A percentile compares a stretch with the other conserved stretches of the same genome.
These are phyloP conservation scores for Hypoxylon rubiginosum DNA, from an alignment of 2,329 filamentous ascomycete species.

Conservation along the genomic window DNA sequence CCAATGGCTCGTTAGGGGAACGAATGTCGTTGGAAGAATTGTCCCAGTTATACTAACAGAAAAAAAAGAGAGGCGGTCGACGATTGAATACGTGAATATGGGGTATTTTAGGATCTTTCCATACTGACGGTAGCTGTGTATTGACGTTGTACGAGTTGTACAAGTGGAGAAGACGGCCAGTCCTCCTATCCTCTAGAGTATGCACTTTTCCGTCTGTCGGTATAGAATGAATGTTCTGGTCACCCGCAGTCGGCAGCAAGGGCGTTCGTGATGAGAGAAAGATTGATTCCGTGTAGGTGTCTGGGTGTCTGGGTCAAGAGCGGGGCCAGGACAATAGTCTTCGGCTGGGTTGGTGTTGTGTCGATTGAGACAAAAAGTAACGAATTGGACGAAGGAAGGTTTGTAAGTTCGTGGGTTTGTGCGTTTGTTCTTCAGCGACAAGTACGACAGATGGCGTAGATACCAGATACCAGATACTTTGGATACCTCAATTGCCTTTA, in stretches of 20 bases:
- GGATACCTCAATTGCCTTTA: not conserved
- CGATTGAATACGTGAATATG: too few species aligned
- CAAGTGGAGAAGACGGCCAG: constrained; percentile 12
- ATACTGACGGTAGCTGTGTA: constrained; percentile 29
- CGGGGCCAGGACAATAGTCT: not conserved
- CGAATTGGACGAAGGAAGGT: constrained; percentile 1
- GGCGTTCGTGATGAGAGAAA: not conserved
- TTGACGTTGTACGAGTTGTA: constrained; percentile 19
- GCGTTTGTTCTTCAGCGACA: not conserved
- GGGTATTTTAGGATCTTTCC: constrained; percentile 26
- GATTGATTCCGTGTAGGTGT: constrained; percentile 21
- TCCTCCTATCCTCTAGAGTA: constrained; percentile 27
- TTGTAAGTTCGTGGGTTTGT: not conserved
- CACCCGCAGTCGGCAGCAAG: not conserved
- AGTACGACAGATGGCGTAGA: not conserved
- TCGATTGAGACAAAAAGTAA: constrained; percentile 8
- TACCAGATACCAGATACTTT: too few species aligned
- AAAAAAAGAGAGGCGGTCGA: constrained; percentile 7
- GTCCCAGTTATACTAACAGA: constrained; percentile 9
- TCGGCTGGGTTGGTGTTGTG: not conserved
- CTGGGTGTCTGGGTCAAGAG: constrained; percentile 22
- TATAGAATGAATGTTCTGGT: constrained; percentile 8
- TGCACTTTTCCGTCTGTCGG: constrained; percentile 32
- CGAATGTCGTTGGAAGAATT: constrained; percentile 24
- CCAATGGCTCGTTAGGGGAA: constrained; percentile 16